phyloP scores from a whole-genome alignment of 1,284 basidiomycete species.

The Athelia sp. region DNA sequence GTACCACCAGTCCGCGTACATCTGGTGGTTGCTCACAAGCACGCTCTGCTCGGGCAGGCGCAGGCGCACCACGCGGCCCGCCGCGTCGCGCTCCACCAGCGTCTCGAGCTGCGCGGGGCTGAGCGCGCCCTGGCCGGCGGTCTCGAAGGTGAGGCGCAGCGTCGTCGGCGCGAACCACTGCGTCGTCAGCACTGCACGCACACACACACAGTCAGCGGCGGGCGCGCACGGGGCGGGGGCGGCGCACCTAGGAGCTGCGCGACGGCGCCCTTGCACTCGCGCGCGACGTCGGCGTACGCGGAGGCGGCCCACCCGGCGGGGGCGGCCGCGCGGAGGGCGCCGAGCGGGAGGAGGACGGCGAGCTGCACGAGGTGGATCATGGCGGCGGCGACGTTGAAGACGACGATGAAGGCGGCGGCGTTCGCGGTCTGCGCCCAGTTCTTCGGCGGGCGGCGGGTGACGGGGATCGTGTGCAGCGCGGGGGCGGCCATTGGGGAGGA shows the following conservation, averaged over 20 bases:
- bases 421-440: slow-evolving; percentile 50
- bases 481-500: neutral
- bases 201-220: too few relatives aligned
- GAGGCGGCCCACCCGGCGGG: slow-evolving; percentile 35
- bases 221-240: too few relatives aligned
- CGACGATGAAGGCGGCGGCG: slow-evolving; percentile 47
- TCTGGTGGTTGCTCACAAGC: slow-evolving; percentile 80
- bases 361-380: too few relatives aligned
- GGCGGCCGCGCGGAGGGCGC: neutral
- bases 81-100: slow-evolving; percentile 49
- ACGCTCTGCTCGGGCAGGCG: slow-evolving; percentile 75
- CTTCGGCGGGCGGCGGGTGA: slow-evolving; percentile 50
- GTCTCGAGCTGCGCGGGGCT: slow-evolving; percentile 49
- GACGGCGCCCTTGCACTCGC: slow-evolving; percentile 81
- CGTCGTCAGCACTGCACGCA: slow-evolving; percentile 74
- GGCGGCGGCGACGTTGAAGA: slow-evolving; percentile 46
- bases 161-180: slow-evolving; percentile 81
- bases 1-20: slow-evolving; percentile 91
- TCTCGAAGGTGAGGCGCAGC: slow-evolving; percentile 73
- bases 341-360: too few relatives aligned
- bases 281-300: slow-evolving; percentile 64
- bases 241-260: slow-evolving; percentile 66
- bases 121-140: slow-evolving; percentile 57
- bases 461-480: slow-evolving; percentile 47
- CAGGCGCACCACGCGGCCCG: slow-evolving; percentile 56